Percentiles rank a stretch among this genome's conserved stretches.
Evolutionary conservation across 2,329 filamentous ascomycete species (phyloP).

Genomic region (Cladosporium cucumerinum): DNA sequence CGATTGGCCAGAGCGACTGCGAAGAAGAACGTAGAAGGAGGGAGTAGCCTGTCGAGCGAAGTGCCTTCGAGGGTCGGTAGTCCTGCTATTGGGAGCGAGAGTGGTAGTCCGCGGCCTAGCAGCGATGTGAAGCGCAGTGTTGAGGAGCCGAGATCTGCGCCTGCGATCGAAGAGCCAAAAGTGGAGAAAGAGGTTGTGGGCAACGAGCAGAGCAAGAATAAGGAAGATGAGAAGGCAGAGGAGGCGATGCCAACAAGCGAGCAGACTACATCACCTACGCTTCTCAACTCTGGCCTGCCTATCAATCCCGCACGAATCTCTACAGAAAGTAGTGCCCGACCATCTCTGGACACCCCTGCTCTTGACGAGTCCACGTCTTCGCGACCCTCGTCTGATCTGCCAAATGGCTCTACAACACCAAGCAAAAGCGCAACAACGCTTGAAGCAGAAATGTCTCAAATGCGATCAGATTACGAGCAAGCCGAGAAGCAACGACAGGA

Average conservation of each 20-base stretch:
- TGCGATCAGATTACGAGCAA: conserved; percentile 50
- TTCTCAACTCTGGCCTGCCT: conserved; percentile 32
- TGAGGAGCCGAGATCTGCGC: conserved; percentile 17
- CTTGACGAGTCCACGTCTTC: conserved; percentile 17
- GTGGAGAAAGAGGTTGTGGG: conserved; percentile 9
- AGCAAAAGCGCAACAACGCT: conserved; percentile 34
- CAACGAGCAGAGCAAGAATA: conserved; percentile 11
- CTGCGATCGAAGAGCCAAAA: conserved; percentile 23
- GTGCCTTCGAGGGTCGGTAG: conserved; percentile 53
- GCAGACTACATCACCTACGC: conserved; percentile 17
- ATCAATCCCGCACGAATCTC: conserved; percentile 36
- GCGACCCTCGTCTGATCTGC: conserved; percentile 32
- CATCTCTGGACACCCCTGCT: conserved; percentile 26
- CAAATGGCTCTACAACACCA: not conserved
- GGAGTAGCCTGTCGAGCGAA: conserved; percentile 39
- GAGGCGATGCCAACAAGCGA: not conserved
- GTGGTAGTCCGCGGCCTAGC: conserved; percentile 44
- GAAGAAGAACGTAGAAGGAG: conserved; percentile 58
- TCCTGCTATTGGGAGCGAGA: conserved; percentile 37
- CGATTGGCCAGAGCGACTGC: conserved; percentile 83
- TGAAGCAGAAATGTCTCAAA: conserved; percentile 45
- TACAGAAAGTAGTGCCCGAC: conserved; percentile 26
- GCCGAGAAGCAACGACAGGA: conserved; percentile 65
- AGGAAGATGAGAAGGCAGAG: not conserved
- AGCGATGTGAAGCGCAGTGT: conserved; percentile 39